A percentile compares a stretch with the other conserved stretches of the same genome.
Conservation (phyloP, 768 basidiomycete genomes). For the Hygrocybe punicea region DNA sequence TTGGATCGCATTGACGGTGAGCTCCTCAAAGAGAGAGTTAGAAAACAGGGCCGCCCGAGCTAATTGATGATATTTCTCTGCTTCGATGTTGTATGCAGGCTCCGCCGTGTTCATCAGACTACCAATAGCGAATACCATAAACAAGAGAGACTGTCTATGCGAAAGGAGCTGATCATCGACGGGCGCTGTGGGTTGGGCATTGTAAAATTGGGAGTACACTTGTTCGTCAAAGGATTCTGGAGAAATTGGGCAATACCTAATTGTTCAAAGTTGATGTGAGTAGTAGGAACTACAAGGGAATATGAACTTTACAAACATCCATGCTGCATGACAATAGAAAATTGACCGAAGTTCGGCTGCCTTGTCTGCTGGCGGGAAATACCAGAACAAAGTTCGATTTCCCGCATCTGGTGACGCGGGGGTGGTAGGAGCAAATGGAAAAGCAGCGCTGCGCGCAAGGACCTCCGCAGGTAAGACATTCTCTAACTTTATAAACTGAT, state of each 20-base stretch:
- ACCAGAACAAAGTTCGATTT: conserved; percentile 61
- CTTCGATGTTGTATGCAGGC: conserved; percentile 60
- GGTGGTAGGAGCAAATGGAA: conserved; percentile 53
- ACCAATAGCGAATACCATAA: conserved; percentile 66
- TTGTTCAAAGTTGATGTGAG: background rate
- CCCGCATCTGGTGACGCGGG: conserved; percentile 43
- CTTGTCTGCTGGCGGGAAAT: conserved; percentile 59
- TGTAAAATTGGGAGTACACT: conserved; percentile 58
- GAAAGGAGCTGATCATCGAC: conserved; percentile 50
- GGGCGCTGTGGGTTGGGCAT: conserved; percentile 39
- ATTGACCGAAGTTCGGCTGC: conserved; percentile 59
- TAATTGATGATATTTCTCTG: conserved; percentile 67
- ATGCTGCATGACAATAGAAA: conserved; percentile 63
- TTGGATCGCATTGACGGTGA: conserved; percentile 65
- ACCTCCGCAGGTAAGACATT: conserved; percentile 60
- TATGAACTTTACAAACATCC: conserved; percentile 52
- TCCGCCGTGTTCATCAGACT: conserved; percentile 56
- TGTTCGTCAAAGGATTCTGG: conserved; percentile 58
- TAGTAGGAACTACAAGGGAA: background rate
- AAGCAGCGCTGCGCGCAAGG: conserved; percentile 58
- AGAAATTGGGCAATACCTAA: conserved; percentile 66
- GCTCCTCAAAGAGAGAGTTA: conserved; percentile 61
- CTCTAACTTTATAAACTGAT: conserved; percentile 48
- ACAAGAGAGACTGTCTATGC: conserved; percentile 63
- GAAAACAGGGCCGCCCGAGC: conserved; percentile 64